Percentiles rank a stretch among this genome's conserved stretches.
phyloP scores from a whole-genome alignment of 2,329 filamentous ascomycete genomes.

The Aspergillus awamori region DNA sequence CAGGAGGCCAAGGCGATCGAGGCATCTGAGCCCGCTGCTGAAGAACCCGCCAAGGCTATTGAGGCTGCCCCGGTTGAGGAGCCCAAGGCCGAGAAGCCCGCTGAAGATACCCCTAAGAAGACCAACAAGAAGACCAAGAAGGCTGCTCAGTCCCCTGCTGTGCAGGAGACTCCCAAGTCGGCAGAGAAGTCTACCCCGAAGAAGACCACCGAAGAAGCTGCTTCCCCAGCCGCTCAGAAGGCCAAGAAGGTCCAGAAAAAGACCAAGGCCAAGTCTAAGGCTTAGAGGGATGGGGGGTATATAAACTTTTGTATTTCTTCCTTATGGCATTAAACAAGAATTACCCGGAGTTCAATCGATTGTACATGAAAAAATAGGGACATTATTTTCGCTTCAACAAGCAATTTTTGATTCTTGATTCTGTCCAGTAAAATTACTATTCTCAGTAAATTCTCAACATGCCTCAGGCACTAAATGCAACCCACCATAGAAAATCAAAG shows the following conservation, averaged over 20 bases:
- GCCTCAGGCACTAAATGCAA: neutral
- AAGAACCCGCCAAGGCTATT: constrained; percentile 30
- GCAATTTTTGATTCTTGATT: neutral
- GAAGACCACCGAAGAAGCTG: constrained; percentile 15
- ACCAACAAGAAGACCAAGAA: constrained; percentile 42
- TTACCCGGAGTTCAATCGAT: constrained; percentile 14
- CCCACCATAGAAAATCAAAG: neutral
- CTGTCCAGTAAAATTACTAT: neutral
- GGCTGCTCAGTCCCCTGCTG: constrained; percentile 25
- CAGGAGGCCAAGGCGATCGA: constrained; percentile 42
- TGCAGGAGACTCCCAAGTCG: constrained; percentile 27
- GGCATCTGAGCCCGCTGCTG: constrained; percentile 28
- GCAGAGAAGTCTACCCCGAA: constrained; percentile 18
- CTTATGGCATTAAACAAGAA: constrained; percentile 15
- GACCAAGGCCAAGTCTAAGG: constrained; percentile 37
- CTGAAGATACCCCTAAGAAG: constrained; percentile 36
- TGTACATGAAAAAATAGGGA: constrained; percentile 5
- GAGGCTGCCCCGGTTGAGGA: constrained; percentile 33
- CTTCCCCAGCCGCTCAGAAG: constrained; percentile 29
- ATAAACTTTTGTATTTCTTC: constrained; percentile 12
- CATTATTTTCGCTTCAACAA: neutral
- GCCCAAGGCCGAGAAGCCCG: constrained; percentile 23
- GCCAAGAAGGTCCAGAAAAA: constrained; percentile 15
- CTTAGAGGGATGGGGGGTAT: constrained; percentile 11
- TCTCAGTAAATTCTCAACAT: no score